Evolutionary conservation across 1,284 basidiomycete species (phyloP).

Genomic region (Tilletia walkeri): DNA sequence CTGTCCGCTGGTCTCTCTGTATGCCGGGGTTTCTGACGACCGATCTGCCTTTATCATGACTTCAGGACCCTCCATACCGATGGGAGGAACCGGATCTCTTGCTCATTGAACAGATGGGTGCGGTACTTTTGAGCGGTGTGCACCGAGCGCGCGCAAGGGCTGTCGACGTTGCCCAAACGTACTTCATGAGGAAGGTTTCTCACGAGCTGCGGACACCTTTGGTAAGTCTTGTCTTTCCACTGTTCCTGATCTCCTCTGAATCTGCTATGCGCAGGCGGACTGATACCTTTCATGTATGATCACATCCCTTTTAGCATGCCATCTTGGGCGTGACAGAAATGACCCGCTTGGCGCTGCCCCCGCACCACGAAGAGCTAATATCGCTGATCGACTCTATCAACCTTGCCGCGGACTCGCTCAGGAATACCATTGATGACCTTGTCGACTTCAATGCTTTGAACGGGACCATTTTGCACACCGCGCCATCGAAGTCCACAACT

Average conservation of each 20-base stretch:
- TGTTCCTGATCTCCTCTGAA: too few species aligned
- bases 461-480: background rate
- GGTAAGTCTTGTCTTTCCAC: background rate
- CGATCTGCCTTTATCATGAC: background rate
- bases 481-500: background rate
- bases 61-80: background rate
- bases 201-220: slow-evolving; percentile 5
- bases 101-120: background rate
- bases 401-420: background rate
- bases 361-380: background rate
- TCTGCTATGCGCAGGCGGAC: background rate
- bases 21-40: too few species aligned
- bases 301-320: background rate
- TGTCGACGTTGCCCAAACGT: background rate
- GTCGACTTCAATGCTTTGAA: slow-evolving; percentile 6
- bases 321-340: slow-evolving; percentile 1
- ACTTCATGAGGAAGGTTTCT: background rate
- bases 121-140: background rate
- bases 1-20: too few species aligned
- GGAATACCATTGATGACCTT: background rate
- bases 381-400: background rate
- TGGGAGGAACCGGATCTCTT: background rate
- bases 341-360: background rate
- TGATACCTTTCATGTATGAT: background rate
- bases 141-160: background rate